Evolutionary conservation across 345 rosid species (phyloP), one percentile per base, ranked within the genome.

Genomic region (Balakata baccata): DNA sequence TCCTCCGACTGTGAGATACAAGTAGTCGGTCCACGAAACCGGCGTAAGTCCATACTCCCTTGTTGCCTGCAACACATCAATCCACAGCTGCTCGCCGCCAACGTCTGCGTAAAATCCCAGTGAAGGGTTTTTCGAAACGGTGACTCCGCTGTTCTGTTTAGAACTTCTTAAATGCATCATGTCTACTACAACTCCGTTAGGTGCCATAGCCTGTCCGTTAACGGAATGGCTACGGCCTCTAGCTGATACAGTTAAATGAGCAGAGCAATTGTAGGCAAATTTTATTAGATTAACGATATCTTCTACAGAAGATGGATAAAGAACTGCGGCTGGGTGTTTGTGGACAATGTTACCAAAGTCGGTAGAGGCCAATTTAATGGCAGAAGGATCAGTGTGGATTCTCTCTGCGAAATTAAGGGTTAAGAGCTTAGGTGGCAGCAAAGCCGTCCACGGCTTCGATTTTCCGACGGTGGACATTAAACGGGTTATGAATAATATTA

Each of bases 171-270:
- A 90, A 43, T 86, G 85, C 82, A 84, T 86, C 98, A 92, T 94
- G 80, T 87, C 89, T 75, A 94, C 83, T 60, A 94, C 95, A 54
- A 94, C 81, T 23, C 99, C 99, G 54, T 71, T 74, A 57, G 80
- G 85, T 45, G 95, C 87, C 85, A 88, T 94, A 69, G 98, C 86
- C 73, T 94, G 99, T 51, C 99, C 99, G 53, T 86, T 85, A 54
- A 90, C 90, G 0, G 98, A 94, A 76, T 94, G 99, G 16, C 96
- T 93, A 38, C 85, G 93, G 69, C 99, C 99, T 82, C 97, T 86
- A 9, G 98, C 99, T 50, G 96, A 89, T 50, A 95, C 78, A 22
- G 72, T 12, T 37, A 90, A 86, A 7, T 86, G 83, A 46, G 72
- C 61, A 3, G 87, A 46, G 59, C 52, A 52, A 14, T 81, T 72